A percentile compares a stretch with the other conserved stretches of the same genome.
phyloP scores from a whole-genome alignment of 495 filamentous ascomycete genomes.

The Tuber melanosporum region DNA sequence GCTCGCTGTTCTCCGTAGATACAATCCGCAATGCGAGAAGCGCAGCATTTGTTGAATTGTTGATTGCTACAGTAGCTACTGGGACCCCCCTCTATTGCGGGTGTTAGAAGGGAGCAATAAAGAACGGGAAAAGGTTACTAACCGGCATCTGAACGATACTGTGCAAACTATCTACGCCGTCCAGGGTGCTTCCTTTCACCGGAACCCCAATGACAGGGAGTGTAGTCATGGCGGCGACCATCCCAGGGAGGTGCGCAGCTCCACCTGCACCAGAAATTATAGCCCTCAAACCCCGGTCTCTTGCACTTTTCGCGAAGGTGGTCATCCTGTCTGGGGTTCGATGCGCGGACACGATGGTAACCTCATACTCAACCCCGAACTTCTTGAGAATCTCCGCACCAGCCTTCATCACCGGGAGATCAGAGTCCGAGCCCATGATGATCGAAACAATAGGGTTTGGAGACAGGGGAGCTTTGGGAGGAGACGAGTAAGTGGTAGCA shows the following conservation, averaged over 20 bases:
- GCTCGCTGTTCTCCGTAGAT: constrained; percentile 56
- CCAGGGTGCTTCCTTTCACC: constrained; percentile 75
- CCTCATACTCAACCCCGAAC: constrained; percentile 67
- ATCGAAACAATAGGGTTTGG: constrained; percentile 63
- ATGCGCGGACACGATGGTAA: constrained; percentile 89
- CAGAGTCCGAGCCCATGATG: constrained; percentile 93
- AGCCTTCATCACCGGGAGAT: constrained; percentile 70
- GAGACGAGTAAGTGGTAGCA: constrained; percentile 38
- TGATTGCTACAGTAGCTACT: constrained; percentile 83
- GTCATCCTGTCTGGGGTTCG: constrained; percentile 81
- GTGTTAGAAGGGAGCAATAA: constrained; percentile 23
- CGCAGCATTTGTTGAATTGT: constrained; percentile 89
- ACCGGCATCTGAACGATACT: constrained; percentile 92
- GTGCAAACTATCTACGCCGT: constrained; percentile 81
- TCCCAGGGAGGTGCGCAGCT: constrained; percentile 85
- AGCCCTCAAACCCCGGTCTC: constrained; percentile 66
- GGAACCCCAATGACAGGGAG: constrained; percentile 91
- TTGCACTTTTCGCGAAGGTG: constrained; percentile 62
- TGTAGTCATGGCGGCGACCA: constrained; percentile 78
- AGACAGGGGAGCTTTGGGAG: constrained; percentile 11
- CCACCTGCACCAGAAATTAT: constrained; percentile 94
- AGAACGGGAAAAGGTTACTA: constrained; percentile 41
- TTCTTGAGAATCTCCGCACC: constrained; percentile 69
- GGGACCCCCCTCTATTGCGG: constrained; percentile 59
- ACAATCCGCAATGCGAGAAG: constrained; percentile 81